Percentiles rank a stretch among this genome's conserved stretches.
These are phyloP conservation scores for Exophiala viscosa DNA, from an alignment of 2,329 filamentous ascomycete species.

Conservation along the genomic window DNA sequence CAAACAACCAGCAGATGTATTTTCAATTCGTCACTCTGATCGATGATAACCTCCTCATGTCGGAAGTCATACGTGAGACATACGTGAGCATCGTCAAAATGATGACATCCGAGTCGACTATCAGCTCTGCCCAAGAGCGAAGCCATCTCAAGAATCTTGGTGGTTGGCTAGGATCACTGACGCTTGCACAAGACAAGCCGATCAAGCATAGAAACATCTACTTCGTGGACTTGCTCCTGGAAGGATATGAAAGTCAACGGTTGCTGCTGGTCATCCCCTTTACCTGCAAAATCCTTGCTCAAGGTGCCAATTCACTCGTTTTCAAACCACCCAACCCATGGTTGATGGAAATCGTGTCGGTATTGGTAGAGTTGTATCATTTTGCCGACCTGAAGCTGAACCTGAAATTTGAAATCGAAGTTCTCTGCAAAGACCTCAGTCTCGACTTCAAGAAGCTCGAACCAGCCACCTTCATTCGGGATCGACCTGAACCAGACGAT, in stretches of 20 bases:
- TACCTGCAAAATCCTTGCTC: slow-evolving; percentile 89
- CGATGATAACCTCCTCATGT: slow-evolving; percentile 73
- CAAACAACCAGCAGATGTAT: slow-evolving; percentile 93
- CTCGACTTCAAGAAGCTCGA: slow-evolving; percentile 92
- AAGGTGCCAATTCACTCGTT: slow-evolving; percentile 78
- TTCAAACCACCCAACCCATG: slow-evolving; percentile 96
- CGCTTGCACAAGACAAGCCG: slow-evolving; percentile 86
- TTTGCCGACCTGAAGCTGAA: slow-evolving; percentile 92
- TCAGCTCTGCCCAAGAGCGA: slow-evolving; percentile 79
- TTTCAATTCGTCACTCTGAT: slow-evolving; percentile 83
- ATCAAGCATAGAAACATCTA: slow-evolving; percentile 96
- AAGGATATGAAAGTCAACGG: slow-evolving; percentile 88
- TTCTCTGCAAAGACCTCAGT: slow-evolving; percentile 86
- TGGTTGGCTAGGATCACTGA: slow-evolving; percentile 88
- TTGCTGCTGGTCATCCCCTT: slow-evolving; percentile 93
- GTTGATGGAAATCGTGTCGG: slow-evolving; percentile 90
- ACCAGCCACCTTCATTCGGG: slow-evolving; percentile 79
- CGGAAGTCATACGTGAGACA: slow-evolving; percentile 87
- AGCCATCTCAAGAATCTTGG: slow-evolving; percentile 89
- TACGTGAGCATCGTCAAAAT: slow-evolving; percentile 81
- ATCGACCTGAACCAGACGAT: slow-evolving; percentile 45
- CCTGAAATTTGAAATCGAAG: slow-evolving; percentile 97
- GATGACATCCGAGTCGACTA: slow-evolving; percentile 82
- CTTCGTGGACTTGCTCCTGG: slow-evolving; percentile 90
- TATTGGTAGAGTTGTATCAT: slow-evolving; percentile 91